Conservation (phyloP, 2,329 filamentous ascomycete genomes). For the Phialophora verrucosa region DNA sequence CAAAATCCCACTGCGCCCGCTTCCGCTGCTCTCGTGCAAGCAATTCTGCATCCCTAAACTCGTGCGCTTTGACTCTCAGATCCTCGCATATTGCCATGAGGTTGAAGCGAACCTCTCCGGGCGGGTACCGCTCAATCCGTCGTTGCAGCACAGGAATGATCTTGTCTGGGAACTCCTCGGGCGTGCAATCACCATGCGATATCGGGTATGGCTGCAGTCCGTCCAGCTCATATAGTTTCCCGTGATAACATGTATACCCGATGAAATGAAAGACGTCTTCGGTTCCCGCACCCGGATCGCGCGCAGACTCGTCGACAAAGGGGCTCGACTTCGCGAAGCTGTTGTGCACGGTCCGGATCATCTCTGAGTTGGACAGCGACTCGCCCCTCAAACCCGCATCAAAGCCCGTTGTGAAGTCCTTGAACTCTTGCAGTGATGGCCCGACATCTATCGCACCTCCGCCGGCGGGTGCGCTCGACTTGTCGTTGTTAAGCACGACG, state of each 20-base stretch:
- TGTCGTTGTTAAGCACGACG: constrained; percentile 84
- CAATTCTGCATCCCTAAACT: constrained; percentile 81
- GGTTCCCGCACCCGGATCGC: constrained; percentile 69
- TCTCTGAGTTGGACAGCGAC: constrained; percentile 71
- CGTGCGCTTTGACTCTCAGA: constrained; percentile 73
- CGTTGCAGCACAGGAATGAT: constrained; percentile 87
- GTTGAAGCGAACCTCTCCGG: constrained; percentile 92
- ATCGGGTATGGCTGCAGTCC: constrained; percentile 93
- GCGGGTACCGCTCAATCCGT: constrained; percentile 82
- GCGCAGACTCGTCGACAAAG: constrained; percentile 88
- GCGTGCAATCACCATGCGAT: constrained; percentile 75
- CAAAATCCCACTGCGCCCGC: constrained; percentile 86
- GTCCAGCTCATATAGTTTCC: constrained; percentile 89
- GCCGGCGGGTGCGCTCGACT: constrained; percentile 43
- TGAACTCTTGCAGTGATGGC: constrained; percentile 73
- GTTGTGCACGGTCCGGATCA: constrained; percentile 82
- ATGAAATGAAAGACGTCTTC: constrained; percentile 98
- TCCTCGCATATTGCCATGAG: constrained; percentile 90
- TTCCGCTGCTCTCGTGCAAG: constrained; percentile 81
- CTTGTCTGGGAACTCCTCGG: constrained; percentile 74
- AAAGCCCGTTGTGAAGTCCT: constrained; percentile 84
- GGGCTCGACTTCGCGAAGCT: constrained; percentile 86
- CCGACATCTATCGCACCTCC: constrained; percentile 69
- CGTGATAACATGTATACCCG: constrained; percentile 83
- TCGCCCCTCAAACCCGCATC: constrained; percentile 76